Conservation (phyloP, 495 filamentous ascomycete genomes). For the Aspergillus nidulans region DNA sequence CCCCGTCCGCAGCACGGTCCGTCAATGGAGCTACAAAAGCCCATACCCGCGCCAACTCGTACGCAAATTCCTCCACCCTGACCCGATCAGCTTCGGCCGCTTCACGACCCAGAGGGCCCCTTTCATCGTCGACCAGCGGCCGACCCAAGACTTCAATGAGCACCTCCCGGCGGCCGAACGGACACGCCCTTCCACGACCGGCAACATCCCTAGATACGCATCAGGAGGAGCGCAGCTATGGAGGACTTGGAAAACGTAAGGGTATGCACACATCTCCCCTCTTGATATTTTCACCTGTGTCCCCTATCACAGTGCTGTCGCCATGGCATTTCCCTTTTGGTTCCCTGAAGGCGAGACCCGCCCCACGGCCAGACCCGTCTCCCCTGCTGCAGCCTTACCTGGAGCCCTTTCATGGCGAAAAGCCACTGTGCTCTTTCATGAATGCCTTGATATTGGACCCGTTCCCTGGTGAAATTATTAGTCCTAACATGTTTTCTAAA, state of each 20-base stretch:
- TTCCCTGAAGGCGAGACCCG: conserved; percentile 2
- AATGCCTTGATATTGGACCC: conserved; percentile 10
- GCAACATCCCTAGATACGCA: conserved; percentile 59
- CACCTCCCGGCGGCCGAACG: conserved; percentile 36
- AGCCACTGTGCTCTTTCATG: conserved; percentile 9
- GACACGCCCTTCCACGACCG: conserved; percentile 48
- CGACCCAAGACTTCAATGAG: conserved; percentile 49
- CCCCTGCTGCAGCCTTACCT: conserved; percentile 7
- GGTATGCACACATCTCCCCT: conserved; percentile 53
- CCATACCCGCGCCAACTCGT: conserved; percentile 38
- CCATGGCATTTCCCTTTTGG: conserved; percentile 11
- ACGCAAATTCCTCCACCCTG: conserved; percentile 38
- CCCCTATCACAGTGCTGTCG: conserved; percentile 24
- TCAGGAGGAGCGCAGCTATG: conserved; percentile 39
- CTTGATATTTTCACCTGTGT: conserved; percentile 24
- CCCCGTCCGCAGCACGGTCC: conserved; percentile 21
- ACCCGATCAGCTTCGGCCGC: conserved; percentile 40
- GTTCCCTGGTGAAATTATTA: conserved; percentile 1
- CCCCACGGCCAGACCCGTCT: neutral
- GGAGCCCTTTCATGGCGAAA: conserved; percentile 2
- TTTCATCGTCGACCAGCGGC: conserved; percentile 51
- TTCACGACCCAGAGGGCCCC: conserved; percentile 48
- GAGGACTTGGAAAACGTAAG: conserved; percentile 56
- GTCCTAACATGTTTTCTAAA: conserved; percentile 1
- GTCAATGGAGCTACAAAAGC: conserved; percentile 35